phyloP scores from a whole-genome alignment of 2,329 filamentous ascomycete genomes.

The Cladosporium sp. region DNA sequence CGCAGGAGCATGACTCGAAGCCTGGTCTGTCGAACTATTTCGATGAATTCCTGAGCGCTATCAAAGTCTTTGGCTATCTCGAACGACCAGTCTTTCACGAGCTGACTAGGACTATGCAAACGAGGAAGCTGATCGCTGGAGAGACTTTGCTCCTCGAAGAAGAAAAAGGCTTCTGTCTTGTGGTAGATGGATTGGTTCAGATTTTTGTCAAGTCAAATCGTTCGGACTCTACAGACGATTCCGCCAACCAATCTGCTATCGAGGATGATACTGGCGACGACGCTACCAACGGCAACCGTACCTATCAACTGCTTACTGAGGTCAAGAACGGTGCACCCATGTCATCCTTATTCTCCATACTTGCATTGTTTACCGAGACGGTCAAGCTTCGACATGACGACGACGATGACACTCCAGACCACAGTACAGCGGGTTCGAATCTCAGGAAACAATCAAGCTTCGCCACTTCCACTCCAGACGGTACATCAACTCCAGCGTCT shows the following conservation, averaged over 20 bases:
- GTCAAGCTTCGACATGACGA: constrained; percentile 69
- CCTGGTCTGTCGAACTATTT: constrained; percentile 91
- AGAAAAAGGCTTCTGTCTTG: constrained; percentile 95
- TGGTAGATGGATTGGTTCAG: constrained; percentile 92
- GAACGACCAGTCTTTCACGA: constrained; percentile 97
- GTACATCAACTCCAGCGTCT: constrained; percentile 22
- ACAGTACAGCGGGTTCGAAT: constrained; percentile 19
- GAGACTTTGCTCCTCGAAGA: constrained; percentile 94
- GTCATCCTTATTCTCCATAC: constrained; percentile 96
- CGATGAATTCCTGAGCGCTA: constrained; percentile 95
- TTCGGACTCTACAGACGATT: constrained; percentile 38
- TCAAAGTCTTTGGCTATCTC: constrained; percentile 97
- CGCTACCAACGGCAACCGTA: constrained; percentile 65
- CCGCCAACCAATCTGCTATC: constrained; percentile 38
- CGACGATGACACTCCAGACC: constrained; percentile 52
- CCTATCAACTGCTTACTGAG: constrained; percentile 92
- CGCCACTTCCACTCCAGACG: constrained; percentile 17
- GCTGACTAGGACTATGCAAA: constrained; percentile 96
- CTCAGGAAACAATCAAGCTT: constrained; percentile 22
- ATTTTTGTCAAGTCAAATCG: constrained; percentile 93
- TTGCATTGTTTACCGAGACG: constrained; percentile 95
- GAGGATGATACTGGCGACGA: constrained; percentile 58
- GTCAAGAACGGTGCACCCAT: constrained; percentile 97
- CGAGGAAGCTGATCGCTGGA: constrained; percentile 88
- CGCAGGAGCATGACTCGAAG: constrained; percentile 84